phyloP scores from a whole-genome alignment of 192 early-diverging fungal species.

The Backusella australiensis region DNA sequence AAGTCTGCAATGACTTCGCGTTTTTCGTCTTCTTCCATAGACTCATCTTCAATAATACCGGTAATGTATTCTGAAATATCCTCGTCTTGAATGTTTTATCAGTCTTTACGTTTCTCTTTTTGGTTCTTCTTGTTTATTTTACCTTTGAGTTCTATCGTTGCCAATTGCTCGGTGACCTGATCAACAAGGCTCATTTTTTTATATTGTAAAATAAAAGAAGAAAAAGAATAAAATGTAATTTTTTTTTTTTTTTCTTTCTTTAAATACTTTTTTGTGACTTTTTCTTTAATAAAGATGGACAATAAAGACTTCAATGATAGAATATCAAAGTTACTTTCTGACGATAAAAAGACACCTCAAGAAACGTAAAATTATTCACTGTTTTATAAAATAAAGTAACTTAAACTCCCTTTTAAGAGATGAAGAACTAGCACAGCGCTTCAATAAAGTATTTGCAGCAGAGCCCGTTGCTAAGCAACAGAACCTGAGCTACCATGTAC shows the following conservation, averaged over 20 bases:
- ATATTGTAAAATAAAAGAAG: neutral
- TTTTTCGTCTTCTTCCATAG: slow-evolving; percentile 63
- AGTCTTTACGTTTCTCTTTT: neutral
- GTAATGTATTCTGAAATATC: slow-evolving; percentile 61
- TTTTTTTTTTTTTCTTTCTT: neutral
- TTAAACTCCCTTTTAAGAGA: neutral
- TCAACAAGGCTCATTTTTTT: slow-evolving; percentile 22
- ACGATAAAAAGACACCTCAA: neutral
- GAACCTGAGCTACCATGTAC: slow-evolving; percentile 11
- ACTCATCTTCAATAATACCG: slow-evolving; percentile 62
- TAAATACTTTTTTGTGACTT: neutral
- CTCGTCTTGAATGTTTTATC: slow-evolving; percentile 6
- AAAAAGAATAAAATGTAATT: neutral
- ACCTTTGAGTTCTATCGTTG: slow-evolving; percentile 30
- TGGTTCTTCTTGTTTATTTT: neutral
- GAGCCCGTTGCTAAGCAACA: slow-evolving; percentile 3
- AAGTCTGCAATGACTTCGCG: slow-evolving; percentile 68
- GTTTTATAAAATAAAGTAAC: no score
- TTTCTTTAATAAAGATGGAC: neutral
- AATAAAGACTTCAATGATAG: neutral
- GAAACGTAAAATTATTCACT: neutral
- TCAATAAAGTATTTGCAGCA: slow-evolving; percentile 5
- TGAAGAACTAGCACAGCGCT: neutral
- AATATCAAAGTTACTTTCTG: neutral
- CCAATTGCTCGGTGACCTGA: slow-evolving; percentile 22